phyloP scores from a whole-genome alignment of 441 rosid species.

The Bocquillonia castaneifolia region DNA sequence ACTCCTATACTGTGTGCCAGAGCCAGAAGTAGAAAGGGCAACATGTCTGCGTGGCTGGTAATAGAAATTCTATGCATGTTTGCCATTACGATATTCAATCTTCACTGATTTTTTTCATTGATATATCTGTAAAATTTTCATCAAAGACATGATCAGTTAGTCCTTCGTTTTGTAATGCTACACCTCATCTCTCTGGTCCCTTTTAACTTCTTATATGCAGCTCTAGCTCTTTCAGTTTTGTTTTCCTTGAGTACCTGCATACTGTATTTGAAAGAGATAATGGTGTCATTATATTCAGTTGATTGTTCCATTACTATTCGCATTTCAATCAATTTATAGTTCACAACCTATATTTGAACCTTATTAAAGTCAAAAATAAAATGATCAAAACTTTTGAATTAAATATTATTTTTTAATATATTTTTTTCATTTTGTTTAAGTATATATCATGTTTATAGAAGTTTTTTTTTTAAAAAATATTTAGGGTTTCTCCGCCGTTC shows the following conservation, averaged over 20 bases:
- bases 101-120: constrained; percentile 15
- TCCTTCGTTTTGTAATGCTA: neutral
- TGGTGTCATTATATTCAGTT: neutral
- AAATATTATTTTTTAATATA: no score
- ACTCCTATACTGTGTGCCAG: constrained; percentile 1
- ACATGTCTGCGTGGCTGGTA: constrained; percentile 10
- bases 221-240: neutral
- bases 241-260: neutral
- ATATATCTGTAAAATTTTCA: constrained; percentile 25
- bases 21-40: neutral
- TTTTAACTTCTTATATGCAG: no score
- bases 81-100: constrained; percentile 13
- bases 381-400: no score
- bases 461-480: no score
- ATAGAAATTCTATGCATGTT: constrained; percentile 4
- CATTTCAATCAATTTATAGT: no score
- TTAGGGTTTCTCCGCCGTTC: no score
- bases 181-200: neutral
- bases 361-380: no score
- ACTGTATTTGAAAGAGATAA: neutral
- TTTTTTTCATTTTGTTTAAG: no score
- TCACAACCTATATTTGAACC: no score
- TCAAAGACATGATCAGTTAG: neutral
- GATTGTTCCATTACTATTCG: neutral
- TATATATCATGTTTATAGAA: no score